Conservation (phyloP, 2,329 filamentous ascomycete genomes). For the Paecilomyces niveus region DNA sequence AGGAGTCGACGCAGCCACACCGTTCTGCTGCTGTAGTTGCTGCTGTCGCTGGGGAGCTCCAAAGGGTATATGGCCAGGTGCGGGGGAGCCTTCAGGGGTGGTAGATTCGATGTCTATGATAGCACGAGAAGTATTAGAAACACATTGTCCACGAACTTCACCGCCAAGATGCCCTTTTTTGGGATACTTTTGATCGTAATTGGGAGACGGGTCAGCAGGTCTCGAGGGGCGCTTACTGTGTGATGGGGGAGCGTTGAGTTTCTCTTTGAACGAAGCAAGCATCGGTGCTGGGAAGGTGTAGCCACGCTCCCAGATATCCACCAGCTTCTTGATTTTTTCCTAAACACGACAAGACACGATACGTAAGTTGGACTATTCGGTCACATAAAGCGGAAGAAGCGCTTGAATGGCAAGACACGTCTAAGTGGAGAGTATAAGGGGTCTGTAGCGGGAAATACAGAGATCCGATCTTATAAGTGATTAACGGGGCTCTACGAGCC, state of each 20-base stretch:
- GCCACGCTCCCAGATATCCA: constrained; percentile 97
- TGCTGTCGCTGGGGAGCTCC: constrained; percentile 25
- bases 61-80: constrained; percentile 36
- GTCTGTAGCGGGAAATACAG: constrained; percentile 19
- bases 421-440: constrained; percentile 14
- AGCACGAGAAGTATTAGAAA: constrained; percentile 20
- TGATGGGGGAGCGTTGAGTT: constrained; percentile 55
- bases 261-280: constrained; percentile 77
- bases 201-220: constrained; percentile 5
- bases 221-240: constrained; percentile 53
- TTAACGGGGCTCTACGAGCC: constrained; percentile 22
- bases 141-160: constrained; percentile 9
- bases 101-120: constrained; percentile 57
- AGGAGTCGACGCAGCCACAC: constrained; percentile 13
- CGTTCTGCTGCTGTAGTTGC: constrained; percentile 16
- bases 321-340: constrained; percentile 91
- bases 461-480: constrained; percentile 14
- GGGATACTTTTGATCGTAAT: not conserved
- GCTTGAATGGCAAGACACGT: constrained; percentile 13
- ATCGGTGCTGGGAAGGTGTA: constrained; percentile 78
- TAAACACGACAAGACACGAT: constrained; percentile 47
- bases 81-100: constrained; percentile 55
- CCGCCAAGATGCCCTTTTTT: not conserved
- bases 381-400: constrained; percentile 15
- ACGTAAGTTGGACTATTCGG: constrained; percentile 44